Evolutionary conservation across 2,329 filamentous ascomycete genomes (phyloP), one percentile per base, ranked within the genome.

Genomic region (Colletotrichum theobromicola): DNA sequence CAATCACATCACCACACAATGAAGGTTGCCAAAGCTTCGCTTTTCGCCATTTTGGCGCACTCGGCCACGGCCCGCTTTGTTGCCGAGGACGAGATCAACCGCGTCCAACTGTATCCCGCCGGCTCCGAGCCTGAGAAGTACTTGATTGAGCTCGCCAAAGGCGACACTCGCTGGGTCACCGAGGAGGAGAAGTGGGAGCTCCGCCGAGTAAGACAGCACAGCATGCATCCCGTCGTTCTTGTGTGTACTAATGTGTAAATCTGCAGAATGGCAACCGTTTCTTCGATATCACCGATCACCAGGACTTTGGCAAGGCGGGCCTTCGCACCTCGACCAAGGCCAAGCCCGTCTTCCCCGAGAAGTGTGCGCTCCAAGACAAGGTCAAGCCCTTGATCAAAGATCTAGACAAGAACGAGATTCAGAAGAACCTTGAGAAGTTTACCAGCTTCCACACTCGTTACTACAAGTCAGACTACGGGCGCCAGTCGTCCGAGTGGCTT

Each of bases 141-240:
- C 83, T 88, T 98, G 61, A 92, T 99, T 77, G 96, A 98, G 87
- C 88, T 97, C 30, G 90, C 91, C n/a, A 95, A 95, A 5, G 95
- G 94, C 70, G 90, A 96, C 82, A 96, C 93, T 28, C 88, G 90
- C 88, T 97, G 94, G 94, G 93, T 98, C 35, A 97, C 95, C 0
- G 96, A 98, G 80, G 94, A 98, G 42, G 93, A 98, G 86, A 99
- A 98, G 85, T 98, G 96, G 95, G 92, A 93, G 83, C 87, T 98
- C 77, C 93, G 94, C 81, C 90, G 95, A 78, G 95, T 97, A 89
- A 72, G 91, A 5, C 28, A n/a, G 24, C 42, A 50, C 2, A 13
- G 18, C 35, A 32, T 30, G 18, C 4, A 18, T 46, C 4, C 26
- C 7, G 8, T 55, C 61, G 7, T 10, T 12, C 34, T 37, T n/a